Evolutionary conservation across 1,284 basidiomycete genomes (phyloP), one percentile per base, ranked within the genome.

Genomic region (Ustilago lituana): DNA sequence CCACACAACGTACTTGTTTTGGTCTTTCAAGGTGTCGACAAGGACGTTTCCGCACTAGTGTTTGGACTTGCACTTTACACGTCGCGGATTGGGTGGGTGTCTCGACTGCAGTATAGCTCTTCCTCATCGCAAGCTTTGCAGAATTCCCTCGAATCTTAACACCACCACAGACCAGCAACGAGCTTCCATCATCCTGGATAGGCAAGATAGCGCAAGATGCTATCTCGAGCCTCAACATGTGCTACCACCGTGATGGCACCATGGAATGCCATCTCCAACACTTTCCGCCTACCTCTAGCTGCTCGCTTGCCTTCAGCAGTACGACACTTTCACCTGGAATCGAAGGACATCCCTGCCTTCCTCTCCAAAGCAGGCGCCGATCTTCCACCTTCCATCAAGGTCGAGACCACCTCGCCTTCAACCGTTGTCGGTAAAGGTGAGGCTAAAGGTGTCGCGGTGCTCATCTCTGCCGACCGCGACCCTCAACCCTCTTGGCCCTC

Each of bases 401-500:
- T 70, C 50, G 47, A 48, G 15, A 10, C 47, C 14, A 24, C 29
- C 10, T 14, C 47, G 8, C 2, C 47, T 0, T 8, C 51, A 4
- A 20, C 17, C 3, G 5, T 32, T 17, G n/a, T 14, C 3, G 48
- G 47, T 15, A n/a, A n/a, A n/a, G n/a, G n/a, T n/a, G n/a, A n/a
- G n/a, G n/a, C n/a, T n/a, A n/a, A n/a, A n/a, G 62, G 67, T 26
- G 43, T 73, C 6, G 70, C 70, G 12, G 51, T 73, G 11, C 65
- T 73, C 36, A 63, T 73, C 33, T 64, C 62, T 2, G 70, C 70
- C 9, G 70, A 73, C 32, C 64, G 70, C 2, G 60, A 57, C 29
- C 53, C 65, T 1, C 70, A 69, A 15, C 12, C 45, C 0, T 45
- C 38, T 9, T 65, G 68, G 62, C 58, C 63, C 1, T 39, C 24